These are phyloP conservation scores for Spathaspora hagerdaliae DNA, from an alignment of 805 yeast genomes.

Conservation along the genomic window DNA sequence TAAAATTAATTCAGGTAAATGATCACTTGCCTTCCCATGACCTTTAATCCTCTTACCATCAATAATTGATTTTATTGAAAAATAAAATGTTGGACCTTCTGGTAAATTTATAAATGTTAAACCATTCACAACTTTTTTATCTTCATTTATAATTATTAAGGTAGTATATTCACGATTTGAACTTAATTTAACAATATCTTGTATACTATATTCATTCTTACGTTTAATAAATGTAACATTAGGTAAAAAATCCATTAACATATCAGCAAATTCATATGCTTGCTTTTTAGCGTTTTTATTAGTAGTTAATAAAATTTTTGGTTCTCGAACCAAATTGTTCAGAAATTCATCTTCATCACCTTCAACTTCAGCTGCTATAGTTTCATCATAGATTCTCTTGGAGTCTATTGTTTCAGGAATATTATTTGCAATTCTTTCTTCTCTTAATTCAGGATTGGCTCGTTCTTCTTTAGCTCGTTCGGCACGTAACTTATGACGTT, in stretches of 20 bases:
- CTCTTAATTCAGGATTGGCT: conserved; percentile 75
- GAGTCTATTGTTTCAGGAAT: conserved; percentile 80
- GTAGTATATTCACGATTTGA: conserved; percentile 83
- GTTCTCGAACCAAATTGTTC: conserved; percentile 46
- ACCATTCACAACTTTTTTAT: conserved; percentile 88
- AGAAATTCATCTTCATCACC: conserved; percentile 61
- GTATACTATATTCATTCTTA: conserved; percentile 79
- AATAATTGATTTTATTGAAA: conserved; percentile 72
- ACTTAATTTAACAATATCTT: conserved; percentile 83
- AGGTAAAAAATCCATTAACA: conserved; percentile 80
- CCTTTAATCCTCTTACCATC: conserved; percentile 76
- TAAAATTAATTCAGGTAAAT: conserved; percentile 85
- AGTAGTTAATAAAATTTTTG: conserved; percentile 88
- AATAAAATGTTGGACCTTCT: conserved; percentile 92
- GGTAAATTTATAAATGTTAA: conserved; percentile 92
- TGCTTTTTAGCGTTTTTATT: conserved; percentile 78
- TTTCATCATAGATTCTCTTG: conserved; percentile 83
- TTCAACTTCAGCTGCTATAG: conserved; percentile 57
- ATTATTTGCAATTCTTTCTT: conserved; percentile 72
- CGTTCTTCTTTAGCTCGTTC: conserved; percentile 85
- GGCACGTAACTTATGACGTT: conserved; percentile 72
- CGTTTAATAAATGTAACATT: conserved; percentile 84
- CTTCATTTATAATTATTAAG: conserved; percentile 86
- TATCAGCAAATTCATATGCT: conserved; percentile 88
- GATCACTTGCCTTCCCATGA: conserved; percentile 88